Percentiles rank a stretch among this genome's conserved stretches.
Conservation (phyloP, 495 filamentous ascomycete genomes). For the Echria macrotheca region DNA sequence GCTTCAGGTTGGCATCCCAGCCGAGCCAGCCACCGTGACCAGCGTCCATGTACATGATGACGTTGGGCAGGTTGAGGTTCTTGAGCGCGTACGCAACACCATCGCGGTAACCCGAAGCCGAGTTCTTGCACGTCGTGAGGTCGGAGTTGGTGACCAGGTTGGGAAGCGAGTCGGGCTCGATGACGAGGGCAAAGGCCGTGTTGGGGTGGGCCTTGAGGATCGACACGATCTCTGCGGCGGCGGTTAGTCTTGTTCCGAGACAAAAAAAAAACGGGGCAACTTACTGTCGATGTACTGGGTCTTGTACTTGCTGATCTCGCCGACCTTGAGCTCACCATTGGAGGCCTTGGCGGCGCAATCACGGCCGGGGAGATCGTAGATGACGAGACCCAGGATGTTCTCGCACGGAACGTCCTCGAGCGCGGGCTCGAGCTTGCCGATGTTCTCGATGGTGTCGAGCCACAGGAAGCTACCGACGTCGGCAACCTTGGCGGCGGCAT, state of each 20-base stretch:
- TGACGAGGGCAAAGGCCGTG: slow-evolving; percentile 49
- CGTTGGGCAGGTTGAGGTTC: slow-evolving; percentile 68
- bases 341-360: slow-evolving; percentile 73
- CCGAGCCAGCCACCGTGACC: slow-evolving; percentile 80
- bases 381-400: slow-evolving; percentile 59
- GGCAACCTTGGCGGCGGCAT: slow-evolving; percentile 49
- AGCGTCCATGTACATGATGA: slow-evolving; percentile 79
- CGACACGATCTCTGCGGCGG: slow-evolving; percentile 48
- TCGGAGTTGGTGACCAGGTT: slow-evolving; percentile 75
- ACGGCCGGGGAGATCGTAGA: slow-evolving; percentile 73
- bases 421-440: slow-evolving; percentile 52
- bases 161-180: slow-evolving; percentile 73
- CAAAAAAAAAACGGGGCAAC: slow-evolving; percentile 14
- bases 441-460: slow-evolving; percentile 59
- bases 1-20: slow-evolving; percentile 71
- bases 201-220: slow-evolving; percentile 51
- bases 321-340: slow-evolving; percentile 68
- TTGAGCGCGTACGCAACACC: slow-evolving; percentile 68
- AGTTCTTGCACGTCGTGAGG: slow-evolving; percentile 57
- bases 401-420: slow-evolving; percentile 50
- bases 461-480: slow-evolving; percentile 65
- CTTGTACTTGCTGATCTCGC: slow-evolving; percentile 61
- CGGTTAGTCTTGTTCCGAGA: slow-evolving; percentile 26
- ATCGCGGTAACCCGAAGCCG: slow-evolving; percentile 59
- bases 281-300: slow-evolving; percentile 61